Conservation (phyloP, 2,329 filamentous ascomycete species). For the Immersiporthe knoxdaviesiana region DNA sequence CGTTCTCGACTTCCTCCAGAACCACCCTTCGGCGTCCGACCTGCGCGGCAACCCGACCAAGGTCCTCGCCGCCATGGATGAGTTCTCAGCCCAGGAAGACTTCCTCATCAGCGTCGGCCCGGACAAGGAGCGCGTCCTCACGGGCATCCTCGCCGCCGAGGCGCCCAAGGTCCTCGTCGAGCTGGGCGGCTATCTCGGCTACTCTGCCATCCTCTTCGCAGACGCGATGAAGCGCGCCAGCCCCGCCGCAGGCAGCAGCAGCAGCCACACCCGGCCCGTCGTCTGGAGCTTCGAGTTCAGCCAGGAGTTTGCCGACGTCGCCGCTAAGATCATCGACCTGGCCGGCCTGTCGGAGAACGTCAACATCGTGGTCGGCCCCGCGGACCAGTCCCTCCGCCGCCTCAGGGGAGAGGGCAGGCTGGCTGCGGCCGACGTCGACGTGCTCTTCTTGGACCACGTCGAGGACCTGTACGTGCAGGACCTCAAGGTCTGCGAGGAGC, state of each 20-base stretch:
- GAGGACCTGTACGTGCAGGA: constrained; percentile 12
- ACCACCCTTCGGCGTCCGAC: neutral
- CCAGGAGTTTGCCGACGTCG: constrained; percentile 9
- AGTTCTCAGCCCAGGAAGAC: constrained; percentile 7
- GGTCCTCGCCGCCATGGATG: constrained; percentile 12
- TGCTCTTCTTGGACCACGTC: constrained; percentile 14
- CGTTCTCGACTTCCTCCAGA: neutral
- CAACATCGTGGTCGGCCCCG: constrained; percentile 4
- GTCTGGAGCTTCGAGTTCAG: constrained; percentile 12
- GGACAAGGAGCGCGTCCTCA: constrained; percentile 13
- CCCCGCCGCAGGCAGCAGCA: no score
- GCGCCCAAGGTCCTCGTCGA: constrained; percentile 14
- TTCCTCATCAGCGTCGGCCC: constrained; percentile 13
- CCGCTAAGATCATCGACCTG: constrained; percentile 1
- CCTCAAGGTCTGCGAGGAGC: constrained; percentile 11
- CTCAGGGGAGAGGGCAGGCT: constrained; percentile 5
- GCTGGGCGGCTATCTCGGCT: constrained; percentile 13
- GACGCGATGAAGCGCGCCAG: constrained; percentile 8
- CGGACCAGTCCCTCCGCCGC: neutral
- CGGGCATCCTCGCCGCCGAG: constrained; percentile 7
- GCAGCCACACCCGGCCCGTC: neutral
- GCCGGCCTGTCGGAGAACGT: constrained; percentile 6
- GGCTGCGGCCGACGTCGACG: neutral
- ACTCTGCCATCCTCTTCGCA: constrained; percentile 12
- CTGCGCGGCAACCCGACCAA: constrained; percentile 6